These are phyloP conservation scores for Vaccinium vitisidaea DNA, from an alignment of 148 eudicot genomes.

Conservation along the genomic window DNA sequence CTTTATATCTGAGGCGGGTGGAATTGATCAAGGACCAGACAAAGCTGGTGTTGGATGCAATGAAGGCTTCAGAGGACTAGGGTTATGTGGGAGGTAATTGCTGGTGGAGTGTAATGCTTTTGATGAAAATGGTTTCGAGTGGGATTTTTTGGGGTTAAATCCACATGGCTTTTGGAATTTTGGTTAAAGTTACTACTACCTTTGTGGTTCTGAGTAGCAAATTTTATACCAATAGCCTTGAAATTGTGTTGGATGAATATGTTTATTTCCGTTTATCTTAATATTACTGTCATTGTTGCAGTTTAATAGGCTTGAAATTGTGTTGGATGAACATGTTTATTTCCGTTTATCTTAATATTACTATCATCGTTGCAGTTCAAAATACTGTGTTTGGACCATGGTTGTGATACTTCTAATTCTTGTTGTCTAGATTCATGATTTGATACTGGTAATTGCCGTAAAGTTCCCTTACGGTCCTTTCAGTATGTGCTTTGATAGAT, in stretches of 20 bases:
- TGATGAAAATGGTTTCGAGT: not conserved
- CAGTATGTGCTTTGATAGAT: not conserved
- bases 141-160: not conserved
- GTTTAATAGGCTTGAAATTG: too few relatives aligned
- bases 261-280: conserved; percentile 1
- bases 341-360: too few relatives aligned
- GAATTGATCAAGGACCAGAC: conserved; percentile 27
- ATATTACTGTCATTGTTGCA: not conserved
- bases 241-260: not conserved
- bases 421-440: not conserved
- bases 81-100: not conserved
- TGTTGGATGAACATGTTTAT: too few relatives aligned
- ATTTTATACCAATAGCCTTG: not conserved
- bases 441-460: not conserved
- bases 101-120: not conserved
- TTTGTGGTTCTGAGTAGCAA: not conserved
- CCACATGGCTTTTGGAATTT: not conserved
- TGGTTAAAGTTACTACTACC: not conserved
- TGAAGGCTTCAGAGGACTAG: conserved; percentile 16
- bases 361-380: too few relatives aligned
- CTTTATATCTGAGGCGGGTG: conserved; percentile 16
- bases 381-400: not conserved
- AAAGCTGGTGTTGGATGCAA: conserved; percentile 17
- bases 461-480: not conserved
- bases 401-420: not conserved